Percentiles rank a stretch among this genome's conserved stretches.
phyloP scores from a whole-genome alignment of 345 rosid genomes.

The Lumnitzera littorea region DNA sequence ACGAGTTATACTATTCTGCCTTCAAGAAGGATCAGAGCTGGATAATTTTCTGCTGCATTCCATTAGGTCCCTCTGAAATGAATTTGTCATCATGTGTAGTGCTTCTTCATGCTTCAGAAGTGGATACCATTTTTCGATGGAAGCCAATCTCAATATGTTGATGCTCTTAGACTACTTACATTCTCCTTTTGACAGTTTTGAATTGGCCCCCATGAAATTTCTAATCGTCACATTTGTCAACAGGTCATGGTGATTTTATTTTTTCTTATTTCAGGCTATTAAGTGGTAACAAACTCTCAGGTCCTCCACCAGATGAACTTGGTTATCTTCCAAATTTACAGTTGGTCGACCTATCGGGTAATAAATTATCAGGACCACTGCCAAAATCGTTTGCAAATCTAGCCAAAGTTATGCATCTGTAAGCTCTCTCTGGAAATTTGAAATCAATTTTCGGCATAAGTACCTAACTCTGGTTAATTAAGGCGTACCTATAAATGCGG shows the following conservation, averaged over 20 bases:
- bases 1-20: too few relatives aligned
- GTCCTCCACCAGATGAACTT: constrained; percentile 77
- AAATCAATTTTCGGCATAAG: neutral
- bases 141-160: too few relatives aligned
- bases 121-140: too few relatives aligned
- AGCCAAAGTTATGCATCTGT: constrained; percentile 73
- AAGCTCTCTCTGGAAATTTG: constrained; percentile 28
- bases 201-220: neutral
- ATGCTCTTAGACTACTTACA: too few relatives aligned
- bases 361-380: constrained; percentile 65
- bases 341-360: constrained; percentile 70
- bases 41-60: neutral
- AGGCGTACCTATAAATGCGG: constrained; percentile 1
- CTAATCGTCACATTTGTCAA: neutral
- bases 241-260: neutral
- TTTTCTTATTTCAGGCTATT: constrained; percentile 53
- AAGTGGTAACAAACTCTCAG: constrained; percentile 75
- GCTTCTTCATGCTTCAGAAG: too few relatives aligned
- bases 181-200: neutral
- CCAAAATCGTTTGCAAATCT: constrained; percentile 76
- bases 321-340: constrained; percentile 77
- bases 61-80: neutral
- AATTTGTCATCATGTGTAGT: too few relatives aligned
- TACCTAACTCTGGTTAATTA: neutral
- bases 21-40: too few relatives aligned